A percentile compares a stretch with the other conserved stretches of the same genome.
Conservation (phyloP, 2,329 filamentous ascomycete genomes). For the Talaromyces pinophilus region DNA sequence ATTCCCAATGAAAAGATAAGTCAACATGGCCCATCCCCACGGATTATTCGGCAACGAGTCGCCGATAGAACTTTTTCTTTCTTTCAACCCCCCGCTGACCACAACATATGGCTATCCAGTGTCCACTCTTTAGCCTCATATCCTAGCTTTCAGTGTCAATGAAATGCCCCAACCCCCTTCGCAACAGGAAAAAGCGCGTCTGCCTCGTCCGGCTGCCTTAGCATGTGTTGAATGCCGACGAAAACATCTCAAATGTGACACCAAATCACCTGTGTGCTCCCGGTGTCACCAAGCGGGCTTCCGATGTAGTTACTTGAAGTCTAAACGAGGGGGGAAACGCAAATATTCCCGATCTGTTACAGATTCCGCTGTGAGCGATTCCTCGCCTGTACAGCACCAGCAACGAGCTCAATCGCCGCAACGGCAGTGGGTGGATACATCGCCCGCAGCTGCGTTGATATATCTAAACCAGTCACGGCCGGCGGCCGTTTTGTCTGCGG, state of each 20-base stretch:
- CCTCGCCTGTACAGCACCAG: neutral
- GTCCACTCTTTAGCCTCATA: neutral
- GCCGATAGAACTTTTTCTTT: neutral
- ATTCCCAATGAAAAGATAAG: neutral
- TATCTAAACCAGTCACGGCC: conserved; percentile 5
- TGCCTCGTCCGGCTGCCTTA: conserved; percentile 15
- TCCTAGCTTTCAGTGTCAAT: neutral
- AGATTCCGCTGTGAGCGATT: neutral
- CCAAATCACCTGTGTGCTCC: conserved; percentile 12
- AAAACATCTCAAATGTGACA: conserved; percentile 21
- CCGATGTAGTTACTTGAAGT: conserved; percentile 18
- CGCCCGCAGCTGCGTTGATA: conserved; percentile 16
- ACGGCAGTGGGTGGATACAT: conserved; percentile 5
- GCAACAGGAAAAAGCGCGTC: conserved; percentile 7
- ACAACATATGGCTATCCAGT: neutral
- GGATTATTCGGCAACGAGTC: neutral
- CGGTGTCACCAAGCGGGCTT: conserved; percentile 15
- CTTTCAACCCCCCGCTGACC: neutral
- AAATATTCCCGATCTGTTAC: conserved; percentile 9
- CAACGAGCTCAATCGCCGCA: neutral
- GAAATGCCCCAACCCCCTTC: conserved; percentile 4
- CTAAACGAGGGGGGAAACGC: conserved; percentile 19
- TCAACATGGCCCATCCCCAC: neutral
- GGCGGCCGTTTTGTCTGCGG: neutral
- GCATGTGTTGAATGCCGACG: conserved; percentile 21